Evolutionary conservation across 1,139 yeast genomes (phyloP), one percentile per base, ranked within the genome.

Genomic region (Kodamaea sp.): DNA sequence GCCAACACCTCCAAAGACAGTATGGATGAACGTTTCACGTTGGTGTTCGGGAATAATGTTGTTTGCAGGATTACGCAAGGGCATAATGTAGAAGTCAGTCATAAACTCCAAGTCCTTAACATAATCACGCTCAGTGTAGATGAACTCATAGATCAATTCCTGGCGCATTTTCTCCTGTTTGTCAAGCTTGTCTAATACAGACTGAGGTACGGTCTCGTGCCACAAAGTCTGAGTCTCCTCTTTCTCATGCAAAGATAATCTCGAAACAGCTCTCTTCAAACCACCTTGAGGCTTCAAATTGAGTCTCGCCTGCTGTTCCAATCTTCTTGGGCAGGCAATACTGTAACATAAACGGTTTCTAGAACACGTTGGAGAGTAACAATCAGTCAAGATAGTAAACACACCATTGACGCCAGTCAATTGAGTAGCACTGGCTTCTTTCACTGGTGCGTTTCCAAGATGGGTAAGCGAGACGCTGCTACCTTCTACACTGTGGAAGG

Each of bases 361-460:
- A 4, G 96, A 83, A 64, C 98, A 92, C 0, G 98, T 92, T 22
- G 98, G 96, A 0, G 97, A 89, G 55, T 92, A 92, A 62, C 98
- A 92, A 51, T 90, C 96, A 0, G 97, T 87, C 43, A 92, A 67
- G 29, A 92, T 68, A 1, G 96, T 90, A 57, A 92, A 94, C 4
- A 92, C 96, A 47, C 98, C 98, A 59, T 87, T 87, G 9, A 87
- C 89, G 1, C 76, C 50, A 2, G 51, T 46, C 33, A 44, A 63
- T 39, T 50, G 61, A 11, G 47, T 41, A 9, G 51, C 44, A 29
- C 35, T 26, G 26, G 39, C 26, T n/a, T 41, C 42, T 14, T 34
- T 35, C 13, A 24, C 36, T 9, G 51, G 26, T 24, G 32, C 24
- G 6, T 13, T 33, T 22, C 24, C 36, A 39, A 36, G 35, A 30